Evolutionary conservation across 805 yeast species (phyloP), one percentile per base, ranked within the genome.

Genomic region (Ogataea philodendri): DNA sequence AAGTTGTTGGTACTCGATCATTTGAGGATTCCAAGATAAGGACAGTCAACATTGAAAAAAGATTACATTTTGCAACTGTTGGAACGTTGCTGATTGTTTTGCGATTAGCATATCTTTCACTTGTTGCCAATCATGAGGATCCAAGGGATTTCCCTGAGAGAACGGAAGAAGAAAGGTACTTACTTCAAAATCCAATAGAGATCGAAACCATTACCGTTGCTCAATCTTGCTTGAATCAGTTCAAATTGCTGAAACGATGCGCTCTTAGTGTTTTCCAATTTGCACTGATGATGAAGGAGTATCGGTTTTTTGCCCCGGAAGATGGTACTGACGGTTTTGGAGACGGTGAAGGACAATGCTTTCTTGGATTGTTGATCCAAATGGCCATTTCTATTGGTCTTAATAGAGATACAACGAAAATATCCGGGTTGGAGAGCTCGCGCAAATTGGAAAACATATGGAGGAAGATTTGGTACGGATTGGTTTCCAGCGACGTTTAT

Each of bases 371-470:
- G 58, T 62, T 78, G 19, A 59, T 78, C 10, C 85, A 79, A 49
- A 77, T 81, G 82, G 84, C 81, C 0, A 67, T 74, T 35, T 69
- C 81, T 23, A 67, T 81, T 44, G 89, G 88, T 0, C 52, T 81
- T 16, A 80, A 81, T 52, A 66, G 87, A 46, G 88, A 81, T 44
- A 87, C 88, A 1, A 70, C 66, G 29, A 63, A 63, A 24, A 75
- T 76, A 46, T 54, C 52, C n/a, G 5, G 1, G n/a, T 29, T 7
- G 23, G 35, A 2, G 30, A 37, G 7, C n/a, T 23, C 35, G 5
- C 36, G 42, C 10, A 62, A 51, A 35, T 37, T 49, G 9, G 63
- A 67, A 17, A 72, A 74, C 43, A 48, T 77, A 3, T 67, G 75
- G 66, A 65, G 85, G 48, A 78, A 75, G 46, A 65, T 77, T 5